Percentiles rank a stretch among this genome's conserved stretches.
phyloP scores from a whole-genome alignment of 208 protist species.

The Acanthamoeba royreba region DNA sequence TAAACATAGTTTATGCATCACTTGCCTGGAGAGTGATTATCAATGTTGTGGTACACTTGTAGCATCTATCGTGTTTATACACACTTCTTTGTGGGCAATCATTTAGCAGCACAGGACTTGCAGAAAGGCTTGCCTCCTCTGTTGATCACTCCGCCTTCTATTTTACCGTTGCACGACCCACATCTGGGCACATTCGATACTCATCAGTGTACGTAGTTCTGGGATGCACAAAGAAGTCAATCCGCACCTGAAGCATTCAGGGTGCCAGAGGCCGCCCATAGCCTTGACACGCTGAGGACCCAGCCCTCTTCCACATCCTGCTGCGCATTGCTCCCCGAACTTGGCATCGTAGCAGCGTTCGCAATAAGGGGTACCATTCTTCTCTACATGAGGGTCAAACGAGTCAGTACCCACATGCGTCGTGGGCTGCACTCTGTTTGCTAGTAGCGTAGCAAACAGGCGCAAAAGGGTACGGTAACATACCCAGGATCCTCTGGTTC shows the following conservation, averaged over 20 bases:
- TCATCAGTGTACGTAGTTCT: not conserved
- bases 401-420: not conserved
- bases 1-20: too few relatives aligned
- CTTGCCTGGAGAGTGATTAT: too few relatives aligned
- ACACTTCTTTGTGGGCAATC: too few relatives aligned
- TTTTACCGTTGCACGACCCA: not conserved
- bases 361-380: not conserved
- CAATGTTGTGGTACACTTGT: too few relatives aligned
- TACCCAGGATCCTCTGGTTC: not conserved
- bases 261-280: not conserved
- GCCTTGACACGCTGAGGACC: not conserved
- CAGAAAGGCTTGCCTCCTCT: not conserved
- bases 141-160: not conserved
- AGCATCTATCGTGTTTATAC: too few relatives aligned
- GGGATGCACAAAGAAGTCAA: not conserved
- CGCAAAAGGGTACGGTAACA: not conserved
- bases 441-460: not conserved
- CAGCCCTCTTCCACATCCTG: not conserved
- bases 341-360: not conserved
- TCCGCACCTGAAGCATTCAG: not conserved
- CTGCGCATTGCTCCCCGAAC: not conserved
- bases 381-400: not conserved
- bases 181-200: not conserved
- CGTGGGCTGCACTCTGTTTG: not conserved
- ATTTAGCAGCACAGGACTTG: not conserved